Conservation (phyloP, 208 protist genomes). For the Angomonas deanei region DNA sequence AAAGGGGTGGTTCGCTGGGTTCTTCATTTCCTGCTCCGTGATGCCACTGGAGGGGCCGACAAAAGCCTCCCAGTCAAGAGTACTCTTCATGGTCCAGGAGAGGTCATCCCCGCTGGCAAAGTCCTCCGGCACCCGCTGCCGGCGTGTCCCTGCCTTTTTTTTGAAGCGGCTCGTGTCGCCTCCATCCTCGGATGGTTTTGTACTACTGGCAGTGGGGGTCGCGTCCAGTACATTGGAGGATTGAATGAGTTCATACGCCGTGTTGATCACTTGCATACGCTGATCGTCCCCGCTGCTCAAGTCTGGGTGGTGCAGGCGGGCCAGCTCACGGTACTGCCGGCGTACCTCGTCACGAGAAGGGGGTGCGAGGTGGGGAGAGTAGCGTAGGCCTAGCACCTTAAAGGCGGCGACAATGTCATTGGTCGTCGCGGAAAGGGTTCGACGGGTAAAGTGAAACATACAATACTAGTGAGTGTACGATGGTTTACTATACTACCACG, state of each 20-base stretch:
- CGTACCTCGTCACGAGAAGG: slow-evolving; percentile 50
- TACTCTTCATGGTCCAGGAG: slow-evolving; percentile 74
- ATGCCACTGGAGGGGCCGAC: slow-evolving; percentile 44
- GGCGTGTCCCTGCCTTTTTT: slow-evolving; percentile 36
- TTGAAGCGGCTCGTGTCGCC: slow-evolving; percentile 22
- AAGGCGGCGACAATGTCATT: slow-evolving; percentile 65
- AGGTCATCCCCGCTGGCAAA: slow-evolving; percentile 76
- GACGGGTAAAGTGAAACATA: not conserved
- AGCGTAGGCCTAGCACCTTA: slow-evolving; percentile 62
- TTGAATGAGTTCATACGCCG: slow-evolving; percentile 85
- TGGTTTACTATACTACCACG: slow-evolving; percentile 1
- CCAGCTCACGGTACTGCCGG: slow-evolving; percentile 78
- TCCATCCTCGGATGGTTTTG: not conserved
- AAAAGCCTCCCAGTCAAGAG: slow-evolving; percentile 69
- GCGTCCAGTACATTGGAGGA: slow-evolving; percentile 45
- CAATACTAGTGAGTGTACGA: not conserved
- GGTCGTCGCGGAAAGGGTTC: slow-evolving; percentile 4
- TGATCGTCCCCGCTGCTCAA: slow-evolving; percentile 78
- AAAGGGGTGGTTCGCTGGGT: slow-evolving; percentile 85
- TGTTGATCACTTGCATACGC: slow-evolving; percentile 87
- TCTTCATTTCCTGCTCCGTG: slow-evolving; percentile 55
- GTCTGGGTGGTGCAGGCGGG: slow-evolving; percentile 84
- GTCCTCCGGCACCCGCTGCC: slow-evolving; percentile 68
- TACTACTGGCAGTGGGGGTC: not conserved
- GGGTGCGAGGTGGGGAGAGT: slow-evolving; percentile 19